Evolutionary conservation across 768 basidiomycete genomes (phyloP), one percentile per base, ranked within the genome.

Genomic region (Tricholoma saponaceum): DNA sequence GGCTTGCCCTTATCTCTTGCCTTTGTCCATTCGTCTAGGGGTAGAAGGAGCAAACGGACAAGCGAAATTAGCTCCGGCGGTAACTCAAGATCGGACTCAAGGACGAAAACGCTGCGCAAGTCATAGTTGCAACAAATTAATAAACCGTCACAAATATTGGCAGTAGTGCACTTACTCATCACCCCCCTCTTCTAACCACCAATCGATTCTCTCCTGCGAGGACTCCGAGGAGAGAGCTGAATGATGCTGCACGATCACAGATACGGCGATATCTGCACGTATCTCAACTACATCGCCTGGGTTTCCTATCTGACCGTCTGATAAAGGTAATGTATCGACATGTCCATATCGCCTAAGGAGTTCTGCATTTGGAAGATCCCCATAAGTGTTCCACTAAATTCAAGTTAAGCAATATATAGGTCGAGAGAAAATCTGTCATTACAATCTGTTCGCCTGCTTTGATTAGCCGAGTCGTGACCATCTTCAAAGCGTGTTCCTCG

Each of bases 341-440:
- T 98, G 90, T 0, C 97, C 97, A 66, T 96, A 98, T 56, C 91
- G 84, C 44, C 97, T 84, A n/a, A 99, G 80, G 7, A 99, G 82
- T 63, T 95, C 95, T 6, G 90, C 83, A 67, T 98, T 98, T 5
- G 96, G 93, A 1, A 85, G 87, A 66, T 95, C 90, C 25, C 89
- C 92, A 69, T 98, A 99, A 0, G 96, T 98, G 70, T 98, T 98
- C 84, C 87, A 94, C 93, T 95, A 62, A 50, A 33, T 52, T 20
- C 20, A 43, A 20, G 28, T 43, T 60, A 51, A 56, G 28, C 30
- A 28, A 54, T 60, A 47, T 44, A 25, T 54, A 60, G 51, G 32
- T 20, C 33, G 51, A 30, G 23, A 37, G 33, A 49, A 41, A n/a
- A 54, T 51, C 39, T 6, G 3, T 14, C 74, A 87, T 63, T 65